Conservation (phyloP, 345 rosid genomes). For the Eucalyptus rudis region DNA sequence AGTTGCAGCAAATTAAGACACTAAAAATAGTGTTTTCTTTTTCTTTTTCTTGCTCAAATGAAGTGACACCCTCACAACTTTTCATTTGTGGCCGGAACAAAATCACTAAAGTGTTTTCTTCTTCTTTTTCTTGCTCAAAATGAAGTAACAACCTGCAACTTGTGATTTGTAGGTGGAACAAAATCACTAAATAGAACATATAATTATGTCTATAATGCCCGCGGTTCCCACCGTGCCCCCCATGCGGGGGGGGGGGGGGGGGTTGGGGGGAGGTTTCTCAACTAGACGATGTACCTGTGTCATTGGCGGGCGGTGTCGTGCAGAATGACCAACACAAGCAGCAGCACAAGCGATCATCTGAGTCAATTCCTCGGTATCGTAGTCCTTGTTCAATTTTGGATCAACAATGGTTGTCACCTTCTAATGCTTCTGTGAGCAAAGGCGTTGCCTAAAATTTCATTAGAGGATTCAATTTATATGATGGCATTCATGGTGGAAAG, state of each 20-base stretch:
- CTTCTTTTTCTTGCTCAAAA: too few relatives aligned
- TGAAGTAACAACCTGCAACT: too few relatives aligned
- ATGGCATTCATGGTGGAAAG: not conserved
- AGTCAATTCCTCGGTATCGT: constrained; percentile 44
- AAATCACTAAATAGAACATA: not conserved
- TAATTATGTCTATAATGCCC: not conserved
- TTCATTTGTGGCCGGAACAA: not conserved
- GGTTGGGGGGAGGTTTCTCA: not conserved
- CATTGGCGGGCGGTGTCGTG: constrained; percentile 62
- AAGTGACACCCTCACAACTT: not conserved
- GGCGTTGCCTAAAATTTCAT: constrained; percentile 60
- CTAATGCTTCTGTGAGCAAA: constrained; percentile 44
- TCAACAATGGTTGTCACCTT: constrained; percentile 40
- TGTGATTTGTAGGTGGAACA: too few relatives aligned
- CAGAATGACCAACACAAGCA: constrained; percentile 65
- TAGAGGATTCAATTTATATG: not conserved
- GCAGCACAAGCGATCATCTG: constrained; percentile 76
- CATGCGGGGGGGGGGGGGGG: accelerated
- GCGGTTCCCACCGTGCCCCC: accelerated
- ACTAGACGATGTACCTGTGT: constrained; percentile 63
- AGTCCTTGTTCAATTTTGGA: constrained; percentile 33
- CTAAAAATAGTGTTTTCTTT: too few relatives aligned
- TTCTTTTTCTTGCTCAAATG: not conserved
- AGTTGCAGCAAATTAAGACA: not conserved
- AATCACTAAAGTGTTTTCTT: too few relatives aligned